Evolutionary conservation across 2,329 filamentous ascomycete species (phyloP).

Genomic region (Cucurbitaria berberidis): DNA sequence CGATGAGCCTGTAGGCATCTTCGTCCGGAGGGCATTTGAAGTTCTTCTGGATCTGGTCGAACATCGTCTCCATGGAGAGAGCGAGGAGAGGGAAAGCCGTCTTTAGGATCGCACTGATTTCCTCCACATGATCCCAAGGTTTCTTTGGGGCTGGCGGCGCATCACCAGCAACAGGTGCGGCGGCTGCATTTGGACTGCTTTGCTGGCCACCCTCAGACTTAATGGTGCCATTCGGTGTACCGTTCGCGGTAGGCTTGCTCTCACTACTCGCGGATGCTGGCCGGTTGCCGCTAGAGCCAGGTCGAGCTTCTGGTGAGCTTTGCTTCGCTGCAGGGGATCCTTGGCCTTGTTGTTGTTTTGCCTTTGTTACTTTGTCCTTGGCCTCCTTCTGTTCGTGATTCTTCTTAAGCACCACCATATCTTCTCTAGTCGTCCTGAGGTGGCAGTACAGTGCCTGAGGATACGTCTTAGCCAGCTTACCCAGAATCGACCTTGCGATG

Average conservation of each 20-base stretch:
- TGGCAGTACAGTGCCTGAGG: constrained; percentile 96
- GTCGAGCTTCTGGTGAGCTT: constrained; percentile 42
- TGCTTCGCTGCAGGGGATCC: constrained; percentile 47
- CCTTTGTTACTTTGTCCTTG: constrained; percentile 58
- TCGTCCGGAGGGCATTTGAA: constrained; percentile 99
- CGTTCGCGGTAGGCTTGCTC: constrained; percentile 62
- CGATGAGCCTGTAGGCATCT: constrained; percentile 95
- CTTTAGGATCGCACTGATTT: constrained; percentile 94
- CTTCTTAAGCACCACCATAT: constrained; percentile 92
- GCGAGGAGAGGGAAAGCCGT: constrained; percentile 95
- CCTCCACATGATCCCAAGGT: constrained; percentile 95
- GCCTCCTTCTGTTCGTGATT: constrained; percentile 71
- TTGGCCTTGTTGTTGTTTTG: constrained; percentile 67
- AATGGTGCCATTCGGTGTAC: constrained; percentile 45
- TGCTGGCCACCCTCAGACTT: constrained; percentile 49
- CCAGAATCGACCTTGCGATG: constrained; percentile 82
- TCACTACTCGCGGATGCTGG: constrained; percentile 43
- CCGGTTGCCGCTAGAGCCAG: constrained; percentile 40
- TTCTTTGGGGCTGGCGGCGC: constrained; percentile 62
- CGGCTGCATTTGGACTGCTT: constrained; percentile 36
- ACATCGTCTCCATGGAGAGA: constrained; percentile 99
- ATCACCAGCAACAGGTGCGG: constrained; percentile 26
- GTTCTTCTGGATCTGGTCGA: constrained; percentile 97
- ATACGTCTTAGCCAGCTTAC: constrained; percentile 94
- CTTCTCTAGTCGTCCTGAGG: constrained; percentile 88